Evolutionary conservation across 495 filamentous ascomycete species (phyloP).

Genomic region (Aspergillus affinis): DNA sequence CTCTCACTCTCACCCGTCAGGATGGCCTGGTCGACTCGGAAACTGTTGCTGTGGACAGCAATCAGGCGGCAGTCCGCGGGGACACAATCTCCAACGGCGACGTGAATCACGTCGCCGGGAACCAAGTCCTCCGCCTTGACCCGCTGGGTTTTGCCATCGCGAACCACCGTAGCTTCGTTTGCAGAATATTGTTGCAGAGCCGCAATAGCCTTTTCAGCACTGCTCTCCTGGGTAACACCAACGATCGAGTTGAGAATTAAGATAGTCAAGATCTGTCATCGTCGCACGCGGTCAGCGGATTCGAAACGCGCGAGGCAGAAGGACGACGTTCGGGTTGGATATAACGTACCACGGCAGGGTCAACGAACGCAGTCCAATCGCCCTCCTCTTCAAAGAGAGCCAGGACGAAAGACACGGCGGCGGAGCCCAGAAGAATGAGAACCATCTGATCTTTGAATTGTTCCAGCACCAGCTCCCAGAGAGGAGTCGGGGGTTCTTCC

Average conservation of each 20-base stretch:
- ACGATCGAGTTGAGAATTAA: slow-evolving; percentile 95
- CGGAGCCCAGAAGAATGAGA: slow-evolving; percentile 89
- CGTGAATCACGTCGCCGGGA: slow-evolving; percentile 87
- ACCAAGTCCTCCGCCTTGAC: slow-evolving; percentile 95
- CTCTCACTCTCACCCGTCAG: slow-evolving; percentile 98
- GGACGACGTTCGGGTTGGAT: not conserved
- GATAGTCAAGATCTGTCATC: slow-evolving; percentile 85
- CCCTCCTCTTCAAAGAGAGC: slow-evolving; percentile 92
- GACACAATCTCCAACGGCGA: slow-evolving; percentile 89
- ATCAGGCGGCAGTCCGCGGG: slow-evolving; percentile 95
- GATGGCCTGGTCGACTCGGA: slow-evolving; percentile 94
- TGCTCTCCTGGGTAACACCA: slow-evolving; percentile 97
- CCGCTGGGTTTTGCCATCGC: slow-evolving; percentile 69
- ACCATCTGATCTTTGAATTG: slow-evolving; percentile 99
- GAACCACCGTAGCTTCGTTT: slow-evolving; percentile 91
- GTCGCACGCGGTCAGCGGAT: slow-evolving; percentile 14
- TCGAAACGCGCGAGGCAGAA: not conserved
- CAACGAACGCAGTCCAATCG: slow-evolving; percentile 97
- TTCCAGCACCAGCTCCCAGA: slow-evolving; percentile 95
- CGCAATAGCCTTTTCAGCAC: slow-evolving; percentile 97
- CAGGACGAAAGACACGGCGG: slow-evolving; percentile 89
- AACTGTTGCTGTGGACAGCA: slow-evolving; percentile 94
- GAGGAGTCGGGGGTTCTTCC: slow-evolving; percentile 93
- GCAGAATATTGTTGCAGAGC: slow-evolving; percentile 99
- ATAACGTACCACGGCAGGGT: slow-evolving; percentile 80